Evolutionary conservation across 2,329 filamentous ascomycete genomes (phyloP).

Genomic region (Talaromyces albobiverticillius): DNA sequence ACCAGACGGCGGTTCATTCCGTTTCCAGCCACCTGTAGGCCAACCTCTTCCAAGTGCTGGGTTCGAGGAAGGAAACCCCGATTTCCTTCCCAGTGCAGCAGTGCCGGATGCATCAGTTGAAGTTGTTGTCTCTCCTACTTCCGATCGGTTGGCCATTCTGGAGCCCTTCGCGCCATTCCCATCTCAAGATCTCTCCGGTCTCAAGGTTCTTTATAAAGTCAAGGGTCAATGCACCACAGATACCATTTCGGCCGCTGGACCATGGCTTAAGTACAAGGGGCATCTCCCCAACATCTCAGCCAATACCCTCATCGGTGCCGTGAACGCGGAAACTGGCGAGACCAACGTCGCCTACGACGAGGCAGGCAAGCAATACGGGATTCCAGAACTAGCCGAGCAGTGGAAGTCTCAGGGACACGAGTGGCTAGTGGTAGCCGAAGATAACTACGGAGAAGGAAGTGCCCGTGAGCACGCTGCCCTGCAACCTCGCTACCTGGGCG

Average conservation of each 20-base stretch:
- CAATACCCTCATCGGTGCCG: constrained; percentile 94
- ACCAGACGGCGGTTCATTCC: constrained; percentile 76
- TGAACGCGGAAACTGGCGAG: constrained; percentile 88
- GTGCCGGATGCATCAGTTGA: constrained; percentile 66
- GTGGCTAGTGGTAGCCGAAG: constrained; percentile 95
- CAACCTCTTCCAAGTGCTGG: constrained; percentile 64
- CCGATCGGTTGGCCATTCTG: constrained; percentile 82
- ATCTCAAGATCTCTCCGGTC: constrained; percentile 65
- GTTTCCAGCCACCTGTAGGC: constrained; percentile 71
- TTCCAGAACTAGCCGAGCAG: constrained; percentile 79
- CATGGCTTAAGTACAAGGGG: constrained; percentile 99
- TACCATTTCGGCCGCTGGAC: constrained; percentile 94
- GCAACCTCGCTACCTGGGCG: constrained; percentile 80
- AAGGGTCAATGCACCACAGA: constrained; percentile 98
- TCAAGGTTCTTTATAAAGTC: constrained; percentile 92
- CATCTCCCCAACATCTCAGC: constrained; percentile 96
- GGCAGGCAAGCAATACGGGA: constrained; percentile 70
- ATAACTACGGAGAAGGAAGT: constrained; percentile 87
- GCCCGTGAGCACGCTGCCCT: constrained; percentile 20
- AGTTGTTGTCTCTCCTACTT: constrained; percentile 81
- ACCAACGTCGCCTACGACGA: constrained; percentile 90
- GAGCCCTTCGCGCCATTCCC: constrained; percentile 90
- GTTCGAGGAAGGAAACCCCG: constrained; percentile 75
- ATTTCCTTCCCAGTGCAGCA: constrained; percentile 70
- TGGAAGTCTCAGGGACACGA: constrained; percentile 74